Base-by-base conservation (phyloP, 1,139 yeast genomes). In the Lodderomyces metapsilosis region DNA sequence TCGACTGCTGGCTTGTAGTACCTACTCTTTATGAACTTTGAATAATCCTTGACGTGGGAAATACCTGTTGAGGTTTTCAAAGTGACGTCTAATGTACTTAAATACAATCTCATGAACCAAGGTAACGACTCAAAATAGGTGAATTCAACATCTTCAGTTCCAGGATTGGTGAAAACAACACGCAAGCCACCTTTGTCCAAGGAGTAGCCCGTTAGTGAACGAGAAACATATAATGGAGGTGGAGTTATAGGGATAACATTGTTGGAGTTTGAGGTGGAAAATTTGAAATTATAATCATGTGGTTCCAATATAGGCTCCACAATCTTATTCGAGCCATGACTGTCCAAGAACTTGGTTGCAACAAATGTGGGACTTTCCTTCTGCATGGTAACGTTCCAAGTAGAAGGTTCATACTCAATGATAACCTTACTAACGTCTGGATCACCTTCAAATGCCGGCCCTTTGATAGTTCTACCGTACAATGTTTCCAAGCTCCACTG, bases 141-240 rank as follows among this genome's bases (percentile, higher is more conserved):
- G 40, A 89, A 69, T 3, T 64, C 62, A 1, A 81, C 75, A 0
- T 74, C 61, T 12, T 62, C 56, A 5, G 67, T 57, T 0, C 78
- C 64, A 0, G 91, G 88, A 56, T 92, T 94, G 16, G 71, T 68
- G 53, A 91, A 77, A 7, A 82, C 85, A 0, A 86, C 78, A 58
- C 97, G 81, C 50, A 92, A 71, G 0, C 97, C 97, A 43, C 98
- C 98, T 46, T 78, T 76, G 54, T 88, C 97, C 58, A 85, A 94
- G 2, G 96, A 91, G 56, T 84, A 86, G 0, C 98, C 98, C 0
- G 96, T 88, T 45, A 91, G 74, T 0, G 97, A 87, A 45, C 98
- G 77, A 16, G 95, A 84, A 0, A 85, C 94, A 44, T 61, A 65
- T 1, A 92, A 68, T 0, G 95, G 95, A 0, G 92, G 88, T 1